Evolutionary conservation across 306 rosid species (phyloP), one percentile per base, ranked within the genome.

Genomic region (Prinsepia uniflora): DNA sequence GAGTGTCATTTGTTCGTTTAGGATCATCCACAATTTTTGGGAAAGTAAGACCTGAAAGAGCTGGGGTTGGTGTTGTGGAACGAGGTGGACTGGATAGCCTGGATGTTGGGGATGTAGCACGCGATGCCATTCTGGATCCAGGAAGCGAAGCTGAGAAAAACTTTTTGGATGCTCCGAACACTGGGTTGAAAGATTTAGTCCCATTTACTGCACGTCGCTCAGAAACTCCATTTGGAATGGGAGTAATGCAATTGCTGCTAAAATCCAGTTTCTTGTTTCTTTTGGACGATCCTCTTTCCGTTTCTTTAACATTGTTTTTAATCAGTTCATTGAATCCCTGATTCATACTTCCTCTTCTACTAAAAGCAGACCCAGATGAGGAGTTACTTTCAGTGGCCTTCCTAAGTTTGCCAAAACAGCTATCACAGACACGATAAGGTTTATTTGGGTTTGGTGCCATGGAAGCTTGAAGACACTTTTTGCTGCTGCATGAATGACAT

Each of bases 361-460:
- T 85, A 53, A 86, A 46, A 53, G 89, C 83, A 72, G 88, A 72
- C 73, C 85, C 86, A 57, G 91, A 85, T 73, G 87, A 84, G 41
- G 83, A 66, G 69, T 87, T 88, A 73, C 76, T 74, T 83, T 88
- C 92, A 41, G 75, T 73, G 50, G 84, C 57, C 80, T 89, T 91
- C 78, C 79, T 84, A 46, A 95, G 87, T 82, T 89, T 95, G 48
- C 60, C 78, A 72, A 73, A 88, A 84, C 99, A 95, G 70, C 80
- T 83, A 81, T 95, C 96, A 85, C 99, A 95, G 59, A 91, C 99
- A 67, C 97, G 97, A 81, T 91, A 91, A 53, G 97, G 91, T 85
- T 95, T 95, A 81, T 89, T 82, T 39, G 93, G 96, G 75, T 87
- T 91, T 71, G 99, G 99, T 75, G 97, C 96, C 96, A 95, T 79